Conservation (phyloP, 2,329 filamentous ascomycete species). For the Ophiostoma tasmaniense region DNA sequence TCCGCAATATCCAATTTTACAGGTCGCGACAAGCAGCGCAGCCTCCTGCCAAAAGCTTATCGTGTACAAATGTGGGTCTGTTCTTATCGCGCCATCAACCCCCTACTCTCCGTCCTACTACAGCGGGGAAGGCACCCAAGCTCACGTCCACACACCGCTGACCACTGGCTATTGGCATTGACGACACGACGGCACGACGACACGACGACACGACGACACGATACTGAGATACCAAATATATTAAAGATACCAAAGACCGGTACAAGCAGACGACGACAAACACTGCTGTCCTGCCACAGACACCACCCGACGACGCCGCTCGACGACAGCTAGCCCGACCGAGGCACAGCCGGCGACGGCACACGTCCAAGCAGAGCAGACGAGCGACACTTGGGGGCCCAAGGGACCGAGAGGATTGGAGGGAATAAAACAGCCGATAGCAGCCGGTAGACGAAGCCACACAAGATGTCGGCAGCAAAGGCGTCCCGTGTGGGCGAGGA, state of each 20-base stretch:
- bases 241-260: background rate
- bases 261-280: background rate
- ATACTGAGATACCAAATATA: too few relatives aligned
- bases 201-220: slow-evolving; percentile 6
- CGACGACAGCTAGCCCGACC: background rate
- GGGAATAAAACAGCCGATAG: background rate
- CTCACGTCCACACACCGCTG: slow-evolving; percentile 10
- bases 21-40: slow-evolving; percentile 5
- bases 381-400: background rate
- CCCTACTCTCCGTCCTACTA: slow-evolving; percentile 1
- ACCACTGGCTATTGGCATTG: background rate
- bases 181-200: too few relatives aligned
- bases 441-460: background rate
- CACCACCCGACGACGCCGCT: background rate
- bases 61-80: slow-evolving; percentile 11
- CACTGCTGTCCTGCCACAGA: background rate
- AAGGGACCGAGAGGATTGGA: too few relatives aligned
- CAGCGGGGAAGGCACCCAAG: background rate
- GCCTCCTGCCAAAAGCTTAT: slow-evolving; percentile 13
- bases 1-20: slow-evolving; percentile 19
- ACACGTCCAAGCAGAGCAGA: background rate
- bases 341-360: background rate
- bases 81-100: slow-evolving; percentile 13
- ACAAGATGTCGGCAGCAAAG: slow-evolving; percentile 50
- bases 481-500: slow-evolving; percentile 55